Percentiles rank a stretch among this genome's conserved stretches.
phyloP scores from a whole-genome alignment of 345 rosid species.

The Raphanus sativus region DNA sequence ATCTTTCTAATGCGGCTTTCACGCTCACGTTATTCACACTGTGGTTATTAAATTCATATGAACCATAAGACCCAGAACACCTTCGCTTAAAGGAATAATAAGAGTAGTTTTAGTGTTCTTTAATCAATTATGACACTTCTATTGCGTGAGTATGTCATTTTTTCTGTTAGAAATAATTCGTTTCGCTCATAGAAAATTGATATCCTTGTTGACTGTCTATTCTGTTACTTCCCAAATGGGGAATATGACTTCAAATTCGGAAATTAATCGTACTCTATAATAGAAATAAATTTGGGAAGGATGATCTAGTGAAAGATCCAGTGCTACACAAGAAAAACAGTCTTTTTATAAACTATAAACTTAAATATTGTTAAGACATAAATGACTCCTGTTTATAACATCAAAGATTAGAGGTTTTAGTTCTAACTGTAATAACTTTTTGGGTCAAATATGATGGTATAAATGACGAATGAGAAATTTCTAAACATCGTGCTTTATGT shows the following conservation, averaged over 20 bases:
- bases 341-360: background rate
- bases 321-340: background rate
- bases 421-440: too few species aligned
- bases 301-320: background rate
- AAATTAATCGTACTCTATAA: too few species aligned
- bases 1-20: background rate
- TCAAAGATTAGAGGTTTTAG: background rate
- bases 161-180: too few species aligned
- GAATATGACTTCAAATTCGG: too few species aligned
- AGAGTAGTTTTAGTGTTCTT: background rate
- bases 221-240: too few species aligned
- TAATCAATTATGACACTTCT: background rate
- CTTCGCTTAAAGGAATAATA: background rate
- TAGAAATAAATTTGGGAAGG: background rate
- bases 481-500: background rate
- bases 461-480: too few species aligned
- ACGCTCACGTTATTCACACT: constrained; percentile 12
- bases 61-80: background rate
- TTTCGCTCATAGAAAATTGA: background rate
- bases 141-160: background rate
- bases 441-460: too few species aligned
- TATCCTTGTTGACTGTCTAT: background rate
- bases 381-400: background rate
- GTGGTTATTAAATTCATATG: background rate
- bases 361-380: background rate